Base-by-base conservation (phyloP, 176 grass and related monocot genomes). In the Phoenix roebelenii region DNA sequence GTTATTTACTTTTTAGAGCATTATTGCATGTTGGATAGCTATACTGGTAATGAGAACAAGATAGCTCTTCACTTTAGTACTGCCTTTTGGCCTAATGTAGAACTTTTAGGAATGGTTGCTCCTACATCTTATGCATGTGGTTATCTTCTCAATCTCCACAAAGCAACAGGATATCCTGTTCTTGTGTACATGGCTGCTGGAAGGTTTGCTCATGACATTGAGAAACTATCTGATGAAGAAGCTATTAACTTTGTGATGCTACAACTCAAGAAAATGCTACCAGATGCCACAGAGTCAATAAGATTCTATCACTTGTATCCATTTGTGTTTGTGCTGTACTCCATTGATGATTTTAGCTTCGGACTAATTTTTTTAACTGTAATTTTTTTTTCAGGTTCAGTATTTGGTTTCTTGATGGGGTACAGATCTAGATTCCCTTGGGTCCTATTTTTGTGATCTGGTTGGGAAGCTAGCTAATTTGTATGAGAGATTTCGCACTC, bases 21-120 rank as follows among this genome's bases (percentile, higher is more conserved):
- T 20, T 20, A 20, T 20, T 20, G 20, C 20, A 20, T 20, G 20
- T 20, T 20, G 20, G 0, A 0, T 20, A 0, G 20, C 20, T 20
- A 20, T 20, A 20, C 20, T 20, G 20, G 20, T 20, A 20, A 20
- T 20, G 20, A 20, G 20, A 20, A 20, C 20, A 20, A 20, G 20
- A 20, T 20, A 20, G 20, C 20, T 20, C 20, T 20, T 20, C 20
- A 20, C 20, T 20, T 96, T 4, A 74, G 77, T 39, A 90, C 9
- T 1, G 86, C 73, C 50, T 96, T 90, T 53, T 96, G 92, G 92
- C 92, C 92, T 0, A 88, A 90, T 25, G 83, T 96, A 0, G 86
- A 96, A 71, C 80, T 96, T 30, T 30, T 96, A 25, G 92, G 92
- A 5, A 72, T 82, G 24, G 75, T 80, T 0, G 86, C 86, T 4